Evolutionary conservation across 129 eudicot genomes (phyloP).

Genomic region (Arctium lappa): DNA sequence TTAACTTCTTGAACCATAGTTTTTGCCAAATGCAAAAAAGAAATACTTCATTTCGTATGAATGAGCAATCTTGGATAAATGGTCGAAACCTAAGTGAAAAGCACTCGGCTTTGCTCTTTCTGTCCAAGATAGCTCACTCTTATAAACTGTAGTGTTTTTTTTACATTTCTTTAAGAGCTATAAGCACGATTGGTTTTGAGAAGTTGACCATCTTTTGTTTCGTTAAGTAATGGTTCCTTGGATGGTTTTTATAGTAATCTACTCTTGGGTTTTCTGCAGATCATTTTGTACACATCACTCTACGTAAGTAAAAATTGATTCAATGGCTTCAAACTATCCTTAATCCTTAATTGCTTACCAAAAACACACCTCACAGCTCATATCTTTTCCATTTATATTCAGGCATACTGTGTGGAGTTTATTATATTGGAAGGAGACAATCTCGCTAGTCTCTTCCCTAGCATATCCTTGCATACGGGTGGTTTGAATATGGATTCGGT

Average conservation of each 20-base stretch:
- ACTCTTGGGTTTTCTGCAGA: slow-evolving; percentile 52
- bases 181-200: background rate
- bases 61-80: background rate
- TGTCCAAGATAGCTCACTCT: background rate
- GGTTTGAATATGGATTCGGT: slow-evolving; percentile 51
- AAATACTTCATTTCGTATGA: background rate
- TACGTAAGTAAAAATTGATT: slow-evolving; percentile 56
- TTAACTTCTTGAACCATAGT: background rate
- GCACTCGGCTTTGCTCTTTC: background rate
- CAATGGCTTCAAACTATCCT: background rate
- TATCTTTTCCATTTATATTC: slow-evolving; percentile 17
- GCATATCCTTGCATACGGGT: slow-evolving; percentile 39
- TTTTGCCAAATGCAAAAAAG: background rate
- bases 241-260: slow-evolving; percentile 1
- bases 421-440: slow-evolving; percentile 85
- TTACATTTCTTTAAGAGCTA: background rate
- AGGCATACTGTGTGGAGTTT: slow-evolving; percentile 90
- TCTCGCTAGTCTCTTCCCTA: slow-evolving; percentile 68
- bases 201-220: background rate
- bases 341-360: background rate
- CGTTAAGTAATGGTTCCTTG: background rate
- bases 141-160: background rate
- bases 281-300: slow-evolving; percentile 71
- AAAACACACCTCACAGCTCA: slow-evolving; percentile 1
- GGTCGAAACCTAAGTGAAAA: background rate